These are phyloP conservation scores for Cytospora chrysosperma DNA, from an alignment of 2,329 filamentous ascomycete genomes.

Conservation along the genomic window DNA sequence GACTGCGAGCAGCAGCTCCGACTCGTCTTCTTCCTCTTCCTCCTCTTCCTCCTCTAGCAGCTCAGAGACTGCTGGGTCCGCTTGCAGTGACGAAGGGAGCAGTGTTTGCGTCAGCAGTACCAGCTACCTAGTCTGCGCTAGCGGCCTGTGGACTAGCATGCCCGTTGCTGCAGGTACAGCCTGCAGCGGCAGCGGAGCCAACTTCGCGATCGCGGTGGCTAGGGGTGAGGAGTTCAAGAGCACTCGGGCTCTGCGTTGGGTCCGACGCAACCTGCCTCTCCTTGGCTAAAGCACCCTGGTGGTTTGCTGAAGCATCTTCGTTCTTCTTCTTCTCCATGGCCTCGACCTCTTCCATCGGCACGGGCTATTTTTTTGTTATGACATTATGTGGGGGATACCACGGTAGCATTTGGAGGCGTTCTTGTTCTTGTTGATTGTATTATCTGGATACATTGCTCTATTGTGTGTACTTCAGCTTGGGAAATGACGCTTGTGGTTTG, in stretches of 20 bases:
- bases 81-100: constrained; percentile 47
- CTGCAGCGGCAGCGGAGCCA: constrained; percentile 40
- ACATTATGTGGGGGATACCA: constrained; percentile 11
- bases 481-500: neutral
- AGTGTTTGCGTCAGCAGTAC: constrained; percentile 50
- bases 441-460: neutral
- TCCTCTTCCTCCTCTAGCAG: constrained; percentile 27
- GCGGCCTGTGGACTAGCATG: constrained; percentile 44
- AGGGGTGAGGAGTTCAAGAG: constrained; percentile 27
- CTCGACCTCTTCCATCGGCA: neutral
- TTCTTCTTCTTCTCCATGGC: neutral
- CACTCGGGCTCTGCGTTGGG: constrained; percentile 16
- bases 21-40: constrained; percentile 23
- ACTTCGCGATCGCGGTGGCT: constrained; percentile 29
- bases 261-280: constrained; percentile 3
- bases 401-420: constrained; percentile 6
- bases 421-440: neutral
- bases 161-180: constrained; percentile 45
- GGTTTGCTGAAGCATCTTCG: neutral
- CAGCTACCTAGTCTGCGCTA: constrained; percentile 54
- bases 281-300: constrained; percentile 6
- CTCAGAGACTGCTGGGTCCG: constrained; percentile 40
- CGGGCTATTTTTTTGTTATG: constrained; percentile 1
- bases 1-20: constrained; percentile 23
- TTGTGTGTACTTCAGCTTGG: neutral